Evolutionary conservation across 176 grass and related monocot genomes (phyloP).

Genomic region (Ensete glaucum): DNA sequence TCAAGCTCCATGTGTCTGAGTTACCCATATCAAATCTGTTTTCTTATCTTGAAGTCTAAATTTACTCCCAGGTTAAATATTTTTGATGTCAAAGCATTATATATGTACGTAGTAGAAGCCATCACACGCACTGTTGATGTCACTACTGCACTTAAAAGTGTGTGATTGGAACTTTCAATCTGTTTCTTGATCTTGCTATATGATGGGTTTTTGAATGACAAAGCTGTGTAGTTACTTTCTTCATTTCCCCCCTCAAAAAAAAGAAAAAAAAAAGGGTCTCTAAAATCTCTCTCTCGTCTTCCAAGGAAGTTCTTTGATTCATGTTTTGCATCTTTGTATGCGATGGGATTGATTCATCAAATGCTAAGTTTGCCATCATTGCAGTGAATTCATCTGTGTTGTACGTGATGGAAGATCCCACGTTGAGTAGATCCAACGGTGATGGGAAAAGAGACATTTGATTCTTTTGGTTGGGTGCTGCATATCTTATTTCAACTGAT

Average conservation of each 20-base stretch:
- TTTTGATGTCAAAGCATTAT: too few species aligned
- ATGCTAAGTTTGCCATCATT: too few species aligned
- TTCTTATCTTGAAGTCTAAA: neutral
- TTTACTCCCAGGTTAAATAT: too few species aligned
- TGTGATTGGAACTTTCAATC: neutral
- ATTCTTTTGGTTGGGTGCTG: neutral
- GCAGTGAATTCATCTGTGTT: neutral
- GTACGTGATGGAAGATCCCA: neutral
- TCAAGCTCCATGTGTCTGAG: too few species aligned
- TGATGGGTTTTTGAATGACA: neutral
- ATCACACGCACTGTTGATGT: neutral
- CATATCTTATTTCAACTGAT: neutral
- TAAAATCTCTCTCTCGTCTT: neutral
- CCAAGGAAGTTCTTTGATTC: neutral
- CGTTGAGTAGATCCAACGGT: neutral
- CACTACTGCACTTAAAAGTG: neutral
- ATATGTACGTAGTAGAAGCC: too few species aligned
- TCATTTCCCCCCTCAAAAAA: too few species aligned
- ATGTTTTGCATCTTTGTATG: neutral
- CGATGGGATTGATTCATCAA: too few species aligned
- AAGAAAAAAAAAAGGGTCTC: too few species aligned
- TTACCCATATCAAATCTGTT: neutral
- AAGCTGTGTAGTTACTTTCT: neutral
- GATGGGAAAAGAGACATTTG: neutral
- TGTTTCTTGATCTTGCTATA: neutral